phyloP scores from a whole-genome alignment of 257 asterid genomes.

The Solanum acaule region DNA sequence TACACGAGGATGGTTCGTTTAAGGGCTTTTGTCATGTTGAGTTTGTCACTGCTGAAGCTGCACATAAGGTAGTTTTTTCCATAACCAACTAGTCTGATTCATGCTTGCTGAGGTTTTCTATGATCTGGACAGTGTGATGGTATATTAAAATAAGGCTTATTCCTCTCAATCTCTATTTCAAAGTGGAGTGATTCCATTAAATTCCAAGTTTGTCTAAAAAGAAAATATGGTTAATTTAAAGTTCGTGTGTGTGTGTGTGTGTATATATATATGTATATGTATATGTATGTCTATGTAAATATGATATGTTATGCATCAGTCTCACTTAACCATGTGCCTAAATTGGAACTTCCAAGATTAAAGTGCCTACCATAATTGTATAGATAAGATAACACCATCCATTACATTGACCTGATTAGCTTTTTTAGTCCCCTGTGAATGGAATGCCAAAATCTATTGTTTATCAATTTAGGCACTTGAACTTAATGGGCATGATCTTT shows the following conservation, averaged over 20 bases:
- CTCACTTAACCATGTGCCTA: not conserved
- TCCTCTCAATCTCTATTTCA: not conserved
- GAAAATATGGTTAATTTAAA: not conserved
- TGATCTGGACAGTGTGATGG: not conserved
- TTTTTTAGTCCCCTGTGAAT: not conserved
- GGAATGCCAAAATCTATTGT: not conserved
- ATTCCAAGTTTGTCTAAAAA: not conserved
- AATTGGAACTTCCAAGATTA: not conserved
- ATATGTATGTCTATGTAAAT: not conserved
- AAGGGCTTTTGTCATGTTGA: conserved; percentile 91
- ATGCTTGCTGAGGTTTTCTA: not conserved
- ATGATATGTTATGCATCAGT: not conserved
- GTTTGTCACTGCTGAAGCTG: conserved; percentile 64
- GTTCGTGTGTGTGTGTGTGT: not conserved
- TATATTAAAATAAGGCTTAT: not conserved
- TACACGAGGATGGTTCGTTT: conserved; percentile 38
- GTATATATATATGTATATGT: too few relatives aligned
- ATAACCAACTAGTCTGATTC: not conserved
- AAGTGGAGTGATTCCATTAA: not conserved
- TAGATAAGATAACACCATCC: not conserved
- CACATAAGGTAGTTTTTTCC: conserved; percentile 41
- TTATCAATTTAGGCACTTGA: conserved; percentile 44
- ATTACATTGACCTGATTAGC: not conserved
- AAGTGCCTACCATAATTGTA: not conserved
- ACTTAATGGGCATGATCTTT: conserved; percentile 56